phyloP scores from a whole-genome alignment of 306 rosid species.

The Trifolium pratense region DNA sequence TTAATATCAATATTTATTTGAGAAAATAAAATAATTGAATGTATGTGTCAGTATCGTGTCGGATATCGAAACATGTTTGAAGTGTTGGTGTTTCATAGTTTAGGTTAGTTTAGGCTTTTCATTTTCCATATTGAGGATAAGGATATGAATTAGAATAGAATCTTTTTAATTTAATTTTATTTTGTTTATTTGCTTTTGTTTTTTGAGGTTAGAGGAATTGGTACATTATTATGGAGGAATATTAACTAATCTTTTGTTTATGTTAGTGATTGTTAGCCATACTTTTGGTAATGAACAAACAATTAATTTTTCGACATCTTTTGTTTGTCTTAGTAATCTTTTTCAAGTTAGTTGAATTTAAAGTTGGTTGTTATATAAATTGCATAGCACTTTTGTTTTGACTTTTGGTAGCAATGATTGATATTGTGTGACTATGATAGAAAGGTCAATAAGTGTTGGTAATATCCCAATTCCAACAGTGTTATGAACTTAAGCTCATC shows the following conservation, averaged over 20 bases:
- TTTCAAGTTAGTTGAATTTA: slow-evolving; percentile 33
- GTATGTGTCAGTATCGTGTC: neutral
- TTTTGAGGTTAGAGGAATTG: slow-evolving; percentile 18
- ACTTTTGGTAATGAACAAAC: slow-evolving; percentile 40
- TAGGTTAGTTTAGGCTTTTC: slow-evolving; percentile 27
- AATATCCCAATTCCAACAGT: slow-evolving; percentile 42
- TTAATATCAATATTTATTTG: neutral
- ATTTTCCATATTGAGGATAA: neutral
- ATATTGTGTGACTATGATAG: slow-evolving; percentile 35
- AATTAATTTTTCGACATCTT: slow-evolving; percentile 37
- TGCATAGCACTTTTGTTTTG: slow-evolving; percentile 46
- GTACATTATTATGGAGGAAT: slow-evolving; percentile 47
- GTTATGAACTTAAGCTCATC: slow-evolving; percentile 28
- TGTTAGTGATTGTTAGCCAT: slow-evolving; percentile 37
- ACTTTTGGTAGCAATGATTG: slow-evolving; percentile 39
- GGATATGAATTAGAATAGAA: slow-evolving; percentile 12
- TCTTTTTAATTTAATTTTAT: neutral
- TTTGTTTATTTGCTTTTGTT: neutral
- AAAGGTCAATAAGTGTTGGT: slow-evolving; percentile 39
- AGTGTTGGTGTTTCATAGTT: neutral
- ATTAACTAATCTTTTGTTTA: slow-evolving; percentile 37
- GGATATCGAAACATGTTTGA: neutral
- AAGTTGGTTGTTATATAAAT: too few relatives aligned
- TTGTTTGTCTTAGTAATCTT: slow-evolving; percentile 4
- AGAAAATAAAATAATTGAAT: neutral